Conservation (phyloP, 2,329 filamentous ascomycete species). For the Scytalidium sp. region DNA sequence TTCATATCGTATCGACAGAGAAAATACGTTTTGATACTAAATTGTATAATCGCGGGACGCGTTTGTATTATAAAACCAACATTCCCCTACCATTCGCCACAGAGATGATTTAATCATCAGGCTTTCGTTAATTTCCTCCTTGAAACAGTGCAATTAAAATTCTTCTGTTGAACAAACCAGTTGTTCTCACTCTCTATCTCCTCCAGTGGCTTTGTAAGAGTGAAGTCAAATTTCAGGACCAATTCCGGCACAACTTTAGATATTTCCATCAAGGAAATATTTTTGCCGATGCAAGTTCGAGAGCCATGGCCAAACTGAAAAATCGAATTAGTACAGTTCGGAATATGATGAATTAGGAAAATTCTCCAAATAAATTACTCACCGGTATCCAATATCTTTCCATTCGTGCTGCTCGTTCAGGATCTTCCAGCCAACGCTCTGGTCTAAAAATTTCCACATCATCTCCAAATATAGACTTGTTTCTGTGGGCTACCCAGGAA, state of each 20-base stretch:
- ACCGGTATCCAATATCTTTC: slow-evolving; percentile 2
- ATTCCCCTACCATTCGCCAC: no score
- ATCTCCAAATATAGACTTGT: slow-evolving; percentile 30
- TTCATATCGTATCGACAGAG: no score
- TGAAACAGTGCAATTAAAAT: background rate
- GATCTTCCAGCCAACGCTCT: slow-evolving; percentile 37
- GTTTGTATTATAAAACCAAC: no score
- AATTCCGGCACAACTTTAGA: slow-evolving; percentile 32
- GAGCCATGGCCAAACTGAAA: slow-evolving; percentile 27
- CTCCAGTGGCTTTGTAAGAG: slow-evolving; percentile 28
- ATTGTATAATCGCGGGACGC: no score
- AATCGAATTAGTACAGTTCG: slow-evolving; percentile 12
- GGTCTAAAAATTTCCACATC: slow-evolving; percentile 36
- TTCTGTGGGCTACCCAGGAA: slow-evolving; percentile 32
- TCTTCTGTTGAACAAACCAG: slow-evolving; percentile 36
- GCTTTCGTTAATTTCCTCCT: background rate
- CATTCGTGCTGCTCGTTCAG: slow-evolving; percentile 5
- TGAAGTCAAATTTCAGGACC: slow-evolving; percentile 22
- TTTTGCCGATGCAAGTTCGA: slow-evolving; percentile 29
- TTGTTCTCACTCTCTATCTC: slow-evolving; percentile 33
- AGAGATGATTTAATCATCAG: no score
- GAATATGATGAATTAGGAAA: slow-evolving; percentile 26
- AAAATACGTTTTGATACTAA: no score
- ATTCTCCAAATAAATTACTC: slow-evolving; percentile 1
- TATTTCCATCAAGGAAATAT: slow-evolving; percentile 36